Evolutionary conservation across 306 rosid genomes (phyloP), one percentile per base, ranked within the genome.

Genomic region (Quercus suber): DNA sequence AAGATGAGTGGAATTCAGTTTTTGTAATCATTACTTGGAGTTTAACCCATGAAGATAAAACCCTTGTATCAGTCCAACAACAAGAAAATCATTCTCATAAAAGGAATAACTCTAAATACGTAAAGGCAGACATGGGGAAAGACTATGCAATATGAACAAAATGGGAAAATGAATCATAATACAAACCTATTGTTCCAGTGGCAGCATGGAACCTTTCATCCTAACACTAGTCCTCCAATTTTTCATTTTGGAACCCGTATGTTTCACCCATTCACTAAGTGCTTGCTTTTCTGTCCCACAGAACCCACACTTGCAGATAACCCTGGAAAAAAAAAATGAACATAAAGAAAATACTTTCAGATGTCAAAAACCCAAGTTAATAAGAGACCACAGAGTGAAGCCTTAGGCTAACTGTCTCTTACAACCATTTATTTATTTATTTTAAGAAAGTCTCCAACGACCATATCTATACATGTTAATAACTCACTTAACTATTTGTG

Each of bases 131-230:
- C 51, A 35, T n/a, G 18, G 23, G 27, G 71, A 17, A 55, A 14
- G 69, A 12, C 21, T 10, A 2, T 23, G 11, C 27, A 53, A 69
- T 69, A 68, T 1, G 63, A 55, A 72, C 23, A 15, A 43, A 74
- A 28, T 3, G 28, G 7, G 21, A 21, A 70, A 75, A 78, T 49
- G 23, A 41, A 81, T 53, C 70, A 49, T 75, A 70, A 77, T 82
- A 89, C 96, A 80, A 76, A 95, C 99, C 99, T 98, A 96, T 90
- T 96, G 99, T 88, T 96, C 99, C 78, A 96, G 84, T 4, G 97
- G 89, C 83, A 96, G 91, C 92, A 88, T 89, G 76, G 99, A 90
- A 86, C 83, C 94, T 85, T 96, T 96, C 81, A 96, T 97, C 77
- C 86, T 86, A 69, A 96, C 92, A 80, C 99, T 96, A 52, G 89